Evolutionary conservation across 306 rosid species (phyloP).

Genomic region (Echinosophora koreensis): DNA sequence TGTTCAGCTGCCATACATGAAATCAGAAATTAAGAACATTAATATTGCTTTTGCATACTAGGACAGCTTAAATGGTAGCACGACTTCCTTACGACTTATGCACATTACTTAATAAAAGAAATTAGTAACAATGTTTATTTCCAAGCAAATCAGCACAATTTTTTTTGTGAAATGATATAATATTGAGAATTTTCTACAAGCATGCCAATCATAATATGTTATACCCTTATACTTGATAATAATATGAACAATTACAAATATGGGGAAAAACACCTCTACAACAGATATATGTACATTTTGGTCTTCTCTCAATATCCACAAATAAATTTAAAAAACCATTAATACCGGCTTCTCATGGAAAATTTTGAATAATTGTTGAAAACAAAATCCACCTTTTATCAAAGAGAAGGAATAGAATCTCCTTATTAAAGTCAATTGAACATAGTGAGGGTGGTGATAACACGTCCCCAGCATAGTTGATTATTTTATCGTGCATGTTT

Average conservation of each 20-base stretch:
- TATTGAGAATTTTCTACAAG: neutral
- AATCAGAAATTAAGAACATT: conserved; percentile 27
- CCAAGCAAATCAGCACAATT: conserved; percentile 7
- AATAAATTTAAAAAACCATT: conserved; percentile 13
- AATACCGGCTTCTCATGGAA: neutral
- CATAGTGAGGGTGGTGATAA: neutral
- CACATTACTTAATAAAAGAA: conserved; percentile 10
- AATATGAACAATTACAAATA: neutral
- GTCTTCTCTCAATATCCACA: conserved; percentile 21
- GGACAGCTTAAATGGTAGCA: conserved; percentile 33
- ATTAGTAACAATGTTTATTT: neutral
- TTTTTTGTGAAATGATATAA: neutral
- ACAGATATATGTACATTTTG: neutral
- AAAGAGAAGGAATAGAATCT: neutral
- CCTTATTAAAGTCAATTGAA: neutral
- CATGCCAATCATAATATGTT: neutral
- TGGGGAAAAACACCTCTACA: neutral
- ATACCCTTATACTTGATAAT: neutral
- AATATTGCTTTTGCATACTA: neutral
- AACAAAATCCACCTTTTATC: conserved; percentile 5
- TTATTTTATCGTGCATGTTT: neutral
- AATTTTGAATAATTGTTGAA: neutral
- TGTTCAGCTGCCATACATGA: conserved; percentile 31
- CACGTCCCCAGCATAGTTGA: neutral
- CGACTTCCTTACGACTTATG: neutral